A percentile compares a stretch with the other conserved stretches of the same genome.
Evolutionary conservation across 495 filamentous ascomycete species (phyloP).

Genomic region (Neurospora sp.): DNA sequence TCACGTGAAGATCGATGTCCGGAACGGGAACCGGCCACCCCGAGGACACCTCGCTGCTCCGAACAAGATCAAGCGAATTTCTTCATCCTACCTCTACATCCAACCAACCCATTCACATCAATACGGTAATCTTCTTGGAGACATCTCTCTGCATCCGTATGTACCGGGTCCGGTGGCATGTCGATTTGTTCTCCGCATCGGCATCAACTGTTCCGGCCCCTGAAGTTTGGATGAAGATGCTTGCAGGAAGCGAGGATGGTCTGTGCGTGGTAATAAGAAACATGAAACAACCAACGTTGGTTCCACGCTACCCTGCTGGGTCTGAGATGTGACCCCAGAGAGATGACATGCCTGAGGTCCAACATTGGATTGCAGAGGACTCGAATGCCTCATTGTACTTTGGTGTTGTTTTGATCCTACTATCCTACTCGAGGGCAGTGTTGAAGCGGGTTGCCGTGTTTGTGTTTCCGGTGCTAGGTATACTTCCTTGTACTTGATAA

Average conservation of each 20-base stretch:
- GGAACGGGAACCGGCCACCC: neutral
- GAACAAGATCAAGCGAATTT: neutral
- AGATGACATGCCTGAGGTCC: neutral
- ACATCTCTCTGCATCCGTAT: neutral
- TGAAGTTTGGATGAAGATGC: neutral
- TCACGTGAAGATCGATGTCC: neutral
- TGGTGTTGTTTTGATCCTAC: neutral
- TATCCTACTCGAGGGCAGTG: neutral
- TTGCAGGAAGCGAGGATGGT: slow-evolving; percentile 1
- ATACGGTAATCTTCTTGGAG: neutral
- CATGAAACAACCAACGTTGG: slow-evolving; percentile 7
- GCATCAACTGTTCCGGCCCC: neutral
- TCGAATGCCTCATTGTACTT: neutral
- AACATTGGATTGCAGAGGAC: neutral
- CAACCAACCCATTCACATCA: neutral
- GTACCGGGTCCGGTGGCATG: neutral
- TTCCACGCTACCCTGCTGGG: neutral
- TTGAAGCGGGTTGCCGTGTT: neutral
- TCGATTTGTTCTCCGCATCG: neutral
- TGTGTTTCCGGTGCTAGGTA: neutral
- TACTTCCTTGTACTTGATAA: neutral
- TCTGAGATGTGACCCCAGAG: neutral
- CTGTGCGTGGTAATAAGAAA: slow-evolving; percentile 7
- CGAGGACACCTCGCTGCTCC: neutral
- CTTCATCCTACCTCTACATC: neutral